Conservation (phyloP, 2,329 filamentous ascomycete genomes). For the Aspergillus tamarii region DNA sequence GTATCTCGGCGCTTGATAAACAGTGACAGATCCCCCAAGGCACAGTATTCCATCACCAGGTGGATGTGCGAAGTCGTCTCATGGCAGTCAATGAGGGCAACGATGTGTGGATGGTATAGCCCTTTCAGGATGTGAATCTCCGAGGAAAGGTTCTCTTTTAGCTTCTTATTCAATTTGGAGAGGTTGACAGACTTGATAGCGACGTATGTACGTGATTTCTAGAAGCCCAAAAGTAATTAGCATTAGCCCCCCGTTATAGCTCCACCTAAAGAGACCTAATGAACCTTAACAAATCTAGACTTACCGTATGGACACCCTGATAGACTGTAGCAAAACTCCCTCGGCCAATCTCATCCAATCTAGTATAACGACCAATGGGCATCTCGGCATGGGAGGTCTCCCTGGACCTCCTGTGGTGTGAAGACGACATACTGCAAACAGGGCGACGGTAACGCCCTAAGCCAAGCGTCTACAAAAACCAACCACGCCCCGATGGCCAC, state of each 20-base stretch:
- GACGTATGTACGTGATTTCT: conserved; percentile 80
- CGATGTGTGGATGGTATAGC: conserved; percentile 93
- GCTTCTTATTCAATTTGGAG: conserved; percentile 87
- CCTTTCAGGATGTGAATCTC: conserved; percentile 96
- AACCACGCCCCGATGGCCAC: conserved; percentile 34
- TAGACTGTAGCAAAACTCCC: conserved; percentile 98
- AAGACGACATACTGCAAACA: conserved; percentile 46
- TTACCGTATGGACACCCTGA: conserved; percentile 80
- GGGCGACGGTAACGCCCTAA: conserved; percentile 23
- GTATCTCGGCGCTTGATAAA: conserved; percentile 95
- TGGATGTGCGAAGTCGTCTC: conserved; percentile 89
- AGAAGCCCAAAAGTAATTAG: conserved; percentile 11
- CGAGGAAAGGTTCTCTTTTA: conserved; percentile 92
- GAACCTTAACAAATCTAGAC: conserved; percentile 29
- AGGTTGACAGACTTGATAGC: conserved; percentile 97
- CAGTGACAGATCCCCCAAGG: conserved; percentile 87
- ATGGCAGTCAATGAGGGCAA: conserved; percentile 91
- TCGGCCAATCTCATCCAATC: conserved; percentile 89
- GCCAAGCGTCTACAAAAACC: conserved; percentile 17
- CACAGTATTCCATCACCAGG: conserved; percentile 98
- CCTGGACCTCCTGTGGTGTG: conserved; percentile 46
- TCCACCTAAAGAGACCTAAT: background rate
- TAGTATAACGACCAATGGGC: conserved; percentile 74
- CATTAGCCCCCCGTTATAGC: background rate
- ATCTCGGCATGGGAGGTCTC: conserved; percentile 38